Base-by-base conservation (phyloP, 2,329 filamentous ascomycete species). In the Diaporthe citrichinensis region DNA sequence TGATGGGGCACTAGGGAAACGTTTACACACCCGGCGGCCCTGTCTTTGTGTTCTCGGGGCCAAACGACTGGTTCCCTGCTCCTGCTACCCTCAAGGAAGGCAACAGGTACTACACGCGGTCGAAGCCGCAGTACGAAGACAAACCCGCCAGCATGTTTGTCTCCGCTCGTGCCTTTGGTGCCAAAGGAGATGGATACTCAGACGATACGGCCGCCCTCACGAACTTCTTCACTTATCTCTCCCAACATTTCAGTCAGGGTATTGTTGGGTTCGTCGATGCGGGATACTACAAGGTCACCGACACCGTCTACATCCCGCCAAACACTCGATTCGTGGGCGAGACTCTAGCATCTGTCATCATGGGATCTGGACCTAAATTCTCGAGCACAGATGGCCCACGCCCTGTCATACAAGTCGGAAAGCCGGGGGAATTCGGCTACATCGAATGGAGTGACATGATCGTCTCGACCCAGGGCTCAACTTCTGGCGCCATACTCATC, bases 401-500 rank as follows among this genome's bases (percentile, higher is more conserved):
- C 49, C 89, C 92, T 0, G 91, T 95, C 0, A 86, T 95, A 1
- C 89, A 92, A 78, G 85, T 93, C 4, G 91, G 90, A 17, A 83
- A 80, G 3, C 85, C 90, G 0, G 92, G 93, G 4, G 90, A 95
- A 34, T 82, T 82, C 14, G 94, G 94, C 8, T 86, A 85, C 20
- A 86, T 96, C 25, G 94, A 96, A 82, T 91, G 92, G 86, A 91
- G 90, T 6, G 94, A 96, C 81, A 90, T 94, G 79, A 89, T 96
- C 67, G 87, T 96, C 20, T 91, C 91, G 73, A 94, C 93, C 0
- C 88, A 90, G 74, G 94, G 94, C 1, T 84, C 92, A 36, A 88
- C 92, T 10, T 87, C 91, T 1, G 94, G 94, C 6, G 94, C 94
- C 1, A 87, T 93, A 10, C 85, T 95, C 9, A 90, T 95, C 75